Evolutionary conservation across 495 filamentous ascomycete species (phyloP).

Genomic region (Physcia stellaris): DNA sequence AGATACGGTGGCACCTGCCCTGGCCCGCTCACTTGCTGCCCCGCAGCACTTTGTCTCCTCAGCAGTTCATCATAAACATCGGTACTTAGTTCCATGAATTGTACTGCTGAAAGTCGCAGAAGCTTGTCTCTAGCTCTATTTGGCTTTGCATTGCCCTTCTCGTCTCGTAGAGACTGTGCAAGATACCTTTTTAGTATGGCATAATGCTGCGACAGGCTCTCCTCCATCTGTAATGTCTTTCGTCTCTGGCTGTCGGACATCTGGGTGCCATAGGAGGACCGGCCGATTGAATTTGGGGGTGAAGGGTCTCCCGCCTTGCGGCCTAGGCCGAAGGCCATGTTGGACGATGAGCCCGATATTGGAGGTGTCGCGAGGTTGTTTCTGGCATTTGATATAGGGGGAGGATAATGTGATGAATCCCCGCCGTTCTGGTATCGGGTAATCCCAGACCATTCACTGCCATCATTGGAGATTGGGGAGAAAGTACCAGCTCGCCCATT

Average conservation of each 20-base stretch:
- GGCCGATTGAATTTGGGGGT: conserved; percentile 71
- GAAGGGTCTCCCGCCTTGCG: conserved; percentile 53
- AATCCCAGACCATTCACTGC: conserved; percentile 79
- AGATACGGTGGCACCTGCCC: conserved; percentile 50
- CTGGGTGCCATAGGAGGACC: conserved; percentile 62
- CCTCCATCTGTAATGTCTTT: conserved; percentile 46
- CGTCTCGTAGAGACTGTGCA: conserved; percentile 53
- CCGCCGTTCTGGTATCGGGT: conserved; percentile 46
- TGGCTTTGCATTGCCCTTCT: conserved; percentile 56
- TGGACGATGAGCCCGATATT: conserved; percentile 50
- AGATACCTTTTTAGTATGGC: conserved; percentile 65
- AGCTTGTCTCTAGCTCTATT: conserved; percentile 91
- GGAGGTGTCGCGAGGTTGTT: conserved; percentile 57
- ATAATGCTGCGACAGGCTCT: conserved; percentile 69
- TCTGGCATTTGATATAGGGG: conserved; percentile 39
- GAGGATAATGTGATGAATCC: conserved; percentile 39
- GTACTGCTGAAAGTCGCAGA: conserved; percentile 70
- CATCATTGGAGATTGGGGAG: conserved; percentile 70
- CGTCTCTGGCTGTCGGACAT: conserved; percentile 51
- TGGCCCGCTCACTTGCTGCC: conserved; percentile 24
- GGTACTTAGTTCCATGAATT: conserved; percentile 93
- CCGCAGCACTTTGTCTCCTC: conserved; percentile 58
- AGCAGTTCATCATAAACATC: conserved; percentile 95
- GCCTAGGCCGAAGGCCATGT: conserved; percentile 18
- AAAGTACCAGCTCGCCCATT: conserved; percentile 53